Percentiles rank a stretch among this genome's conserved stretches.
phyloP scores from a whole-genome alignment of 2,329 filamentous ascomycete species.

The Clarireedia paspali region DNA sequence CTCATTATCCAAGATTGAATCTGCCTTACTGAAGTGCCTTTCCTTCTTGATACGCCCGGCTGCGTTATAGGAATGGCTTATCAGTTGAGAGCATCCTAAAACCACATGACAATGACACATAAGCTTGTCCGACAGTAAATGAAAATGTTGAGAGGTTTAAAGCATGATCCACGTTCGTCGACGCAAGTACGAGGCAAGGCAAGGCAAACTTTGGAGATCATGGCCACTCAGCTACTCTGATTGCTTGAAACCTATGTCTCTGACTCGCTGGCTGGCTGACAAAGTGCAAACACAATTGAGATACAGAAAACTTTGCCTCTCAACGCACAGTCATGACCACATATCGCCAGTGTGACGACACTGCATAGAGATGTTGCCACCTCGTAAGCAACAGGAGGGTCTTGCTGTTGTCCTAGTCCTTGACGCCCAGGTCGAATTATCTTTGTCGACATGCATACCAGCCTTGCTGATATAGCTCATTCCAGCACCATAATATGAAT shows the following conservation, averaged over 20 bases:
- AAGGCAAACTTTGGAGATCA: constrained; percentile 3
- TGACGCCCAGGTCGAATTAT: neutral
- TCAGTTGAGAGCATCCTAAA: neutral
- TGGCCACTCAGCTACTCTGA: constrained; percentile 2
- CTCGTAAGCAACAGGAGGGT: neutral
- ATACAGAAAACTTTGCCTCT: neutral
- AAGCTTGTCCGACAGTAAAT: constrained; percentile 1
- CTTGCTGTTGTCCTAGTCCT: neutral
- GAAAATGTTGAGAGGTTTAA: neutral
- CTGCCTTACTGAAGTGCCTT: constrained; percentile 6
- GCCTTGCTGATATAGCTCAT: neutral
- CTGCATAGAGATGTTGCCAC: constrained; percentile 3
- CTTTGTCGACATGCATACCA: constrained; percentile 3
- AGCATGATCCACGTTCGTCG: neutral
- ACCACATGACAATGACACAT: constrained; percentile 7
- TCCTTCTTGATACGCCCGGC: neutral
- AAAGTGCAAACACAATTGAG: constrained; percentile 4
- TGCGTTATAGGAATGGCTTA: neutral
- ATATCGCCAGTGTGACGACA: constrained; percentile 6
- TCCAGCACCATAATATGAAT: neutral
- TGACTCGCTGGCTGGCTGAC: constrained; percentile 2
- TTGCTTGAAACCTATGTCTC: neutral
- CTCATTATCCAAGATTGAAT: neutral
- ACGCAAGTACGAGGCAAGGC: constrained; percentile 1
- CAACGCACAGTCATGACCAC: constrained; percentile 7